Conservation (phyloP, 306 rosid species). For the Prinsepia uniflora region DNA sequence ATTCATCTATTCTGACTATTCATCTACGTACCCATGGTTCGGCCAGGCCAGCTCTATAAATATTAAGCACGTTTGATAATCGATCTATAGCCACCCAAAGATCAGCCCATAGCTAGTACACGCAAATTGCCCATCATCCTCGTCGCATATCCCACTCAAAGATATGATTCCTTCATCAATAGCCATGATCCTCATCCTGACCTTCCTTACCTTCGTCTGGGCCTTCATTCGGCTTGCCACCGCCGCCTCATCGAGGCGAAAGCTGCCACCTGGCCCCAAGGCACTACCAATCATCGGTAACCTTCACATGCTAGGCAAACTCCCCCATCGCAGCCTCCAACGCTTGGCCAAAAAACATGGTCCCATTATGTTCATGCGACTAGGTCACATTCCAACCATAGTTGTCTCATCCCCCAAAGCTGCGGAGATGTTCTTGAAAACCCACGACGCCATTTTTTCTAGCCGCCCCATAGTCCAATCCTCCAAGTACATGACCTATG, state of each 20-base stretch:
- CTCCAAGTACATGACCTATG: slow-evolving; percentile 23
- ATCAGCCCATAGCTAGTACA: too few relatives aligned
- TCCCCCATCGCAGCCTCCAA: slow-evolving; percentile 29
- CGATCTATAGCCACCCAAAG: too few relatives aligned
- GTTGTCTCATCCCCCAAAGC: slow-evolving; percentile 20
- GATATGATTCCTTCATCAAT: too few relatives aligned
- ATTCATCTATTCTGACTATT: too few relatives aligned
- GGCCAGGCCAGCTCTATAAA: too few relatives aligned
- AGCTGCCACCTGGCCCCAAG: slow-evolving; percentile 9
- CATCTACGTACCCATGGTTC: too few relatives aligned
- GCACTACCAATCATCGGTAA: slow-evolving; percentile 8
- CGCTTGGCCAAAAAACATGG: slow-evolving; percentile 40
- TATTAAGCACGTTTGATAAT: too few relatives aligned
- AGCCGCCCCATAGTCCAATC: slow-evolving; percentile 12
- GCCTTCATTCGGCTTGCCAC: neutral
- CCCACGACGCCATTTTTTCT: slow-evolving; percentile 4
- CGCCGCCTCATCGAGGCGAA: neutral
- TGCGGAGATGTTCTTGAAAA: slow-evolving; percentile 11
- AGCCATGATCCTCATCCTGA: neutral
- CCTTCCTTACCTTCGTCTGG: neutral
- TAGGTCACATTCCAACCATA: slow-evolving; percentile 36
- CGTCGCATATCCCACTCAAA: too few relatives aligned
- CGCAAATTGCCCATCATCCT: too few relatives aligned
- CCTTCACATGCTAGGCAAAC: slow-evolving; percentile 12
- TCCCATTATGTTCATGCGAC: slow-evolving; percentile 38